Conservation (phyloP, 345 rosid species). For the Camelina neglecta region DNA sequence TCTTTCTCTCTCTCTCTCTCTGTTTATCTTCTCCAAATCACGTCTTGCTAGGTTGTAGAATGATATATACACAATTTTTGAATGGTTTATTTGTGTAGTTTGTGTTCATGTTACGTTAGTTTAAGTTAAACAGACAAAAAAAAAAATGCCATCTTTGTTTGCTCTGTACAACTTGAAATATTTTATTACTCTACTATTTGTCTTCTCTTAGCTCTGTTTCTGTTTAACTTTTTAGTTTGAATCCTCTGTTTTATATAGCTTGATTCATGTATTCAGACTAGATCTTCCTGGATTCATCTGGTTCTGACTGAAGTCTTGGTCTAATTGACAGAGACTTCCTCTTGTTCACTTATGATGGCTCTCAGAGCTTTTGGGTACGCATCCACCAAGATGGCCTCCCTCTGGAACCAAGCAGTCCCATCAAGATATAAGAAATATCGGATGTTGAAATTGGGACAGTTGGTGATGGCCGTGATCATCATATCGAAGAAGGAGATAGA, state of each 20-base stretch:
- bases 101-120: neutral
- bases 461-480: neutral
- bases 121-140: neutral
- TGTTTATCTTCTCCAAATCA: neutral
- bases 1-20: neutral
- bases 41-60: neutral
- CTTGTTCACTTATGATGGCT: conserved; percentile 31
- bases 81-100: neutral
- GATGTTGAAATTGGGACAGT: conserved; percentile 8
- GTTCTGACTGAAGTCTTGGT: neutral
- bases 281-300: too few relatives aligned
- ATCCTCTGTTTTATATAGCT: too few relatives aligned
- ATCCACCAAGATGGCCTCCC: conserved; percentile 1
- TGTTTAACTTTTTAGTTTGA: too few relatives aligned
- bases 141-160: neutral
- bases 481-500: neutral
- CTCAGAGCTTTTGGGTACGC: conserved; percentile 19
- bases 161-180: neutral
- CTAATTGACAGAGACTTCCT: conserved; percentile 13
- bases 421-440: conserved; percentile 27
- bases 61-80: neutral
- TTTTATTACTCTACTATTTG: neutral
- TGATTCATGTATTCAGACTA: too few relatives aligned
- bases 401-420: neutral
- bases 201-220: neutral